A percentile compares a stretch with the other conserved stretches of the same genome.
phyloP scores from a whole-genome alignment of 768 basidiomycete genomes.

The Kwoniella dendrophila region DNA sequence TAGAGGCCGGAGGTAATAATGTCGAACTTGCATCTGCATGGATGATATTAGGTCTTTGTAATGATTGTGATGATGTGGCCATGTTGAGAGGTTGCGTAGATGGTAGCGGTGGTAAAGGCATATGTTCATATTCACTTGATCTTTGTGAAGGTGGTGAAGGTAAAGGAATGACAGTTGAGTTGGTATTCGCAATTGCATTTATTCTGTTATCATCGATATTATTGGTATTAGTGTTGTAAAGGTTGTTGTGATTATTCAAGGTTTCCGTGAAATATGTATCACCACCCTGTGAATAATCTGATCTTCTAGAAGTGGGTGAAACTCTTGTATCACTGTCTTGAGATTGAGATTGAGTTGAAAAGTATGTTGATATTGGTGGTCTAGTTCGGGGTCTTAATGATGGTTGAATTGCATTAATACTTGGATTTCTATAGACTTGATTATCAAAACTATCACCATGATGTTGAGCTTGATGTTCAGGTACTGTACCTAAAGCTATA shows the following conservation, averaged over 20 bases:
- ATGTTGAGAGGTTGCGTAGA: neutral
- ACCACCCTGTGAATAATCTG: slow-evolving; percentile 5
- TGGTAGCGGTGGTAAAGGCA: slow-evolving; percentile 8
- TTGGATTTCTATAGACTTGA: slow-evolving; percentile 4
- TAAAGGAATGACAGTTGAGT: neutral
- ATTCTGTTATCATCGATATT: too few relatives aligned
- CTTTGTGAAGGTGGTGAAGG: slow-evolving; percentile 6
- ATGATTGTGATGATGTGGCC: neutral
- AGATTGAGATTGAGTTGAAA: neutral
- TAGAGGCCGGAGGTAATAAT: neutral
- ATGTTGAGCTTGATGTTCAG: too few relatives aligned
- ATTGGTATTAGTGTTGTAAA: too few relatives aligned
- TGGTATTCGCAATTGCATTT: neutral
- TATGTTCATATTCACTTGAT: slow-evolving; percentile 9
- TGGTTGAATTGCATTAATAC: too few relatives aligned
- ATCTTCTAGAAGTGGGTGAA: neutral
- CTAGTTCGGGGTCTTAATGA: neutral
- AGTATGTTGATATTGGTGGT: too few relatives aligned
- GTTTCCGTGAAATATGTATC: neutral
- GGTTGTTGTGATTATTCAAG: neutral
- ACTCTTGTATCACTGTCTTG: neutral
- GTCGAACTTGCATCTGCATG: slow-evolving; percentile 7
- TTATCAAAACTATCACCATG: neutral
- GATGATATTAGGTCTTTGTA: neutral
- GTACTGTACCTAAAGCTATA: neutral